Evolutionary conservation across 2,329 filamentous ascomycete species (phyloP), one percentile per base, ranked within the genome.

Genomic region (Didymella arachidicola): DNA sequence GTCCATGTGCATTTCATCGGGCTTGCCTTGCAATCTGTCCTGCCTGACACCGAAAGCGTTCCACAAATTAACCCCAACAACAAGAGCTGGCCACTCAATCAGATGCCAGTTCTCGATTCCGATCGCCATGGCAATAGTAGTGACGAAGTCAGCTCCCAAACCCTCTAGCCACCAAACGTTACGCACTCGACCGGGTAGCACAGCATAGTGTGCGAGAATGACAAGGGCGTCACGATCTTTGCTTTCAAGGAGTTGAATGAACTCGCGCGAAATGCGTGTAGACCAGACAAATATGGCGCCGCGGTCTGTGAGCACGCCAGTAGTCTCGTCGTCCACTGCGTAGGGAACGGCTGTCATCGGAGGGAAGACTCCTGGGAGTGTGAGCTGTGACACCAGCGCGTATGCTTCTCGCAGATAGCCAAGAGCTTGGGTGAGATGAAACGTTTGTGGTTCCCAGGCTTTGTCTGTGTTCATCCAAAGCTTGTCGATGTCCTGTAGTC

Each of bases 141-240:
- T 72, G 10, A 75, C 66, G 39, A 75, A 69, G 34, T 73, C 68
- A 4, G 68, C 65, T 4, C 74, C 74, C 6, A 76, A 46, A 0
- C 72, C 72, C 41, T 76, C 73, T 6, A 77, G 50, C 73, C 73
- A 77, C 74, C 74, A 77, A 7, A 75, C 69, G 25, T 72, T 72
- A 16, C 72, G 57, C 7, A 75, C 68, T 22, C 74, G 59, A 0
- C 72, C 72, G 1, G 75, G 66, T 16, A 79, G 56, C 5, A 78
- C 67, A 18, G 75, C 77, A 52, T 74, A 79, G 52, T 79, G 70
- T 10, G 76, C 77, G 10, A 79, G 58, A 18, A 79, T 69, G 26
- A 78, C 70, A 14, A 79, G 58, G 1, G 75, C 75, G 18, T 73
- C 66, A 1, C 61, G 55, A 29, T 77, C 70, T 49, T 71, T 72